A percentile compares a stretch with the other conserved stretches of the same genome.
These are phyloP conservation scores for Penicilliopsis zonata DNA, from an alignment of 495 filamentous ascomycete species.

Conservation along the genomic window DNA sequence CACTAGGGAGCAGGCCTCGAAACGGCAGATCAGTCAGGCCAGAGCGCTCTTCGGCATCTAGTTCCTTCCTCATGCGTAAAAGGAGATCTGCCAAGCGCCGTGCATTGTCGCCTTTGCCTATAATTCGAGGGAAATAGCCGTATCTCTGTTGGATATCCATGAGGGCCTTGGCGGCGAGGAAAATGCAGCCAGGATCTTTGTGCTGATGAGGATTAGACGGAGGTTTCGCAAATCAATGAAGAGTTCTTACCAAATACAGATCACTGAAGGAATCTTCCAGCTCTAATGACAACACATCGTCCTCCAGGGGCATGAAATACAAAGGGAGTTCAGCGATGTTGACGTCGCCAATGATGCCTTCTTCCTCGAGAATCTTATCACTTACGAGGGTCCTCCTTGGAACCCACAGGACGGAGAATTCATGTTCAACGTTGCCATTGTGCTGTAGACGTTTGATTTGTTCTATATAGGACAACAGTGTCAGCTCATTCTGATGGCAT, in stretches of 20 bases:
- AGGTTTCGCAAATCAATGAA: too few relatives aligned
- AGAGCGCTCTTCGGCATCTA: constrained; percentile 66
- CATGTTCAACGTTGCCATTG: constrained; percentile 76
- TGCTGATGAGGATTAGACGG: constrained; percentile 38
- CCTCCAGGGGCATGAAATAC: constrained; percentile 82
- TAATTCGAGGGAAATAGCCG: constrained; percentile 88
- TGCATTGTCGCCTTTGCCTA: constrained; percentile 92
- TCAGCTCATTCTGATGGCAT: constrained; percentile 48
- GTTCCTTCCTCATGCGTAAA: constrained; percentile 85
- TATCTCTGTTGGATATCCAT: constrained; percentile 89
- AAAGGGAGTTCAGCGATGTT: constrained; percentile 76
- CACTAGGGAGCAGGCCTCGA: constrained; percentile 69
- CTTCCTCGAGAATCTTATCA: constrained; percentile 85
- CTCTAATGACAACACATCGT: constrained; percentile 84
- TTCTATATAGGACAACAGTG: constrained; percentile 46
- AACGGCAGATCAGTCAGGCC: constrained; percentile 42
- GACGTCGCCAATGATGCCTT: constrained; percentile 85
- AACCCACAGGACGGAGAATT: constrained; percentile 89
- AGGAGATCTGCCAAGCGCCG: constrained; percentile 79
- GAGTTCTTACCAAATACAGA: constrained; percentile 57
- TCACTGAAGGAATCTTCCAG: constrained; percentile 78
- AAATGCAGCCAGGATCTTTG: constrained; percentile 84
- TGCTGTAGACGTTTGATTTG: constrained; percentile 85
- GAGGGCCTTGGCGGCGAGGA: constrained; percentile 78
- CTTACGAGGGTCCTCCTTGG: constrained; percentile 85